These are phyloP conservation scores for Paracorniculantispora psalliotae DNA, from an alignment of 2,329 filamentous ascomycete genomes.

Conservation along the genomic window DNA sequence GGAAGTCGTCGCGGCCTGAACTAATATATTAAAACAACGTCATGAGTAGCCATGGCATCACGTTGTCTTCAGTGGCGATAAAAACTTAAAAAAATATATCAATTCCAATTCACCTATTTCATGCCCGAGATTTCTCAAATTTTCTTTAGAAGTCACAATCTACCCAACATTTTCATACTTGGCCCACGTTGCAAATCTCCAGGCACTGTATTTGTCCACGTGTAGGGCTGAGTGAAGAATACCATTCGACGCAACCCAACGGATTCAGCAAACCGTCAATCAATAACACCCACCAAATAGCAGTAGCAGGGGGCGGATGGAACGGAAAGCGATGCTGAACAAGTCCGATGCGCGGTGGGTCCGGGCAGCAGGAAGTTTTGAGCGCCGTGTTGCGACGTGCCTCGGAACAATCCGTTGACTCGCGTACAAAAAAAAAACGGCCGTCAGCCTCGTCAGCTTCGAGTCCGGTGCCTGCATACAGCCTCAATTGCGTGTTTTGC, in stretches of 20 bases:
- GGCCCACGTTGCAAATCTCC: no score
- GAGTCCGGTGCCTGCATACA: neutral
- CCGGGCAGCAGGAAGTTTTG: neutral
- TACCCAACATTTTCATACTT: no score
- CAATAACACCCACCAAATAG: neutral
- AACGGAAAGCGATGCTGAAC: neutral
- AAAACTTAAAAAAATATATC: no score
- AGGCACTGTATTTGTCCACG: neutral
- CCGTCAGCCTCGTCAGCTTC: neutral
- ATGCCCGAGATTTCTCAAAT: no score
- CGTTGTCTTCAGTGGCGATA: no score
- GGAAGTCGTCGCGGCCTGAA: no score
- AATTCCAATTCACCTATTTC: no score
- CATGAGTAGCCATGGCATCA: no score
- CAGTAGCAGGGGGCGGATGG: neutral
- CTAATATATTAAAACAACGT: no score
- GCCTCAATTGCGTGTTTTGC: no score
- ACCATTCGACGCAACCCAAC: neutral
- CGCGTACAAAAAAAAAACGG: neutral
- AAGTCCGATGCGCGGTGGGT: constrained; percentile 2
- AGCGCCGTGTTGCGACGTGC: neutral
- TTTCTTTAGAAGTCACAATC: no score
- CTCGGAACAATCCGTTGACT: neutral
- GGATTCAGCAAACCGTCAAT: neutral
- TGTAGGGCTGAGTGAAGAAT: neutral